Percentiles rank a stretch among this genome's conserved stretches.
Evolutionary conservation across 129 eudicot species (phyloP).

Genomic region (Tanacetum coccineum): DNA sequence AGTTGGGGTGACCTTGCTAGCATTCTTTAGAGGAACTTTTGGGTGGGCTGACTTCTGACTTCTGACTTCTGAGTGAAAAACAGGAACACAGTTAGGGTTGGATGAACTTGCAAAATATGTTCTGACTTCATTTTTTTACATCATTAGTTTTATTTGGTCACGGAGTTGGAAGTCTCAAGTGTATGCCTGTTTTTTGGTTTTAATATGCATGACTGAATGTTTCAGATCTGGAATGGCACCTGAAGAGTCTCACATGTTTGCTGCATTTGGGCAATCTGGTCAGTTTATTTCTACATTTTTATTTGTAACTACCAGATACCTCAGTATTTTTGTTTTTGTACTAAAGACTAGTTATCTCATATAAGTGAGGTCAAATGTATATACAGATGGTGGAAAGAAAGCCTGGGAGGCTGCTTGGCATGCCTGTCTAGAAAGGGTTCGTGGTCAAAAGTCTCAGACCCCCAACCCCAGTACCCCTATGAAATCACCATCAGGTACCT

Average conservation of each 20-base stretch:
- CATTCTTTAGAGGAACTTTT: too few species aligned
- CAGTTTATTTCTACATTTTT: slow-evolving; percentile 27
- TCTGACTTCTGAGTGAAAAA: too few species aligned
- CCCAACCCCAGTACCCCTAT: slow-evolving; percentile 54
- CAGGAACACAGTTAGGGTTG: too few species aligned
- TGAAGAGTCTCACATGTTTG: slow-evolving; percentile 89
- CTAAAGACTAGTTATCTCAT: slow-evolving; percentile 10
- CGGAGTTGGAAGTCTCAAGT: background rate
- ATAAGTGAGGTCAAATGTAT: background rate
- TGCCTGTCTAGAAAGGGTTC: slow-evolving; percentile 63
- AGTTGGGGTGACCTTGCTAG: too few species aligned
- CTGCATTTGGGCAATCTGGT: slow-evolving; percentile 92
- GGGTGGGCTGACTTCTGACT: too few species aligned
- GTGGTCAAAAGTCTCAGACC: slow-evolving; percentile 45
- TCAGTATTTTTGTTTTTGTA: background rate
- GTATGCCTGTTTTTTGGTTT: slow-evolving; percentile 1
- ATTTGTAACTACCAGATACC: background rate
- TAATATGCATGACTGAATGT: slow-evolving; percentile 14
- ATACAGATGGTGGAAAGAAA: slow-evolving; percentile 63
- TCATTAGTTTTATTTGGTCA: too few species aligned
- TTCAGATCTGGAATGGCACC: slow-evolving; percentile 89
- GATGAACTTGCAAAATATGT: too few species aligned
- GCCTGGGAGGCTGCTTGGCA: slow-evolving; percentile 90
- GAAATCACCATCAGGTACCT: slow-evolving; percentile 48
- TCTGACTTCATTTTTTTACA: too few species aligned